phyloP scores from a whole-genome alignment of 139 green algal species.

The Chlorella ohadii region DNA sequence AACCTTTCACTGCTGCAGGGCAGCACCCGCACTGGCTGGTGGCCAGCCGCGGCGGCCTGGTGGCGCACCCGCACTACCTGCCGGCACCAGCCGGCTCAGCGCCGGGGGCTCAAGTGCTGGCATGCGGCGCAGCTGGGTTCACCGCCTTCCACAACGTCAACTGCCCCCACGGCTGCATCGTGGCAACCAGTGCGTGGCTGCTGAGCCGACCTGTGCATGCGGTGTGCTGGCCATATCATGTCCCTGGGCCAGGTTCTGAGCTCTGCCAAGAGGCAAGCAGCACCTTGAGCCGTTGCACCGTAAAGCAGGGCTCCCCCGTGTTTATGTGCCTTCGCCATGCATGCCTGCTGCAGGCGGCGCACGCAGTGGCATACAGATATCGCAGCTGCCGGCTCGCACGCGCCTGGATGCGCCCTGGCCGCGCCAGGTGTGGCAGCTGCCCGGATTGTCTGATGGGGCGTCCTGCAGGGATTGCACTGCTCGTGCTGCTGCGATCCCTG shows the following conservation, averaged over 20 bases:
- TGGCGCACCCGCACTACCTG: conserved; percentile 65
- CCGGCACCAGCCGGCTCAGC: not conserved
- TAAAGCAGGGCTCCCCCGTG: too few species aligned
- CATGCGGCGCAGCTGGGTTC: conserved; percentile 51
- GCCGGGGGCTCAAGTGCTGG: conserved; percentile 38
- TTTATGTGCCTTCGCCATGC: too few species aligned
- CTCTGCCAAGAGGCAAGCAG: too few species aligned
- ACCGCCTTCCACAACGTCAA: conserved; percentile 93
- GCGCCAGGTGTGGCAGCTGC: conserved; percentile 48
- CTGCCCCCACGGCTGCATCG: conserved; percentile 84
- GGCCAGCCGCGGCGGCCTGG: conserved; percentile 59
- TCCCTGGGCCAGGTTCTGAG: too few species aligned
- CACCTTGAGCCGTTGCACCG: too few species aligned
- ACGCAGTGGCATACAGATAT: conserved; percentile 70
- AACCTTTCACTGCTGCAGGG: too few species aligned
- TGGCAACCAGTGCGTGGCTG: conserved; percentile 13
- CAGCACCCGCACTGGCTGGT: conserved; percentile 79
- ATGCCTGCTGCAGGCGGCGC: conserved; percentile 12
- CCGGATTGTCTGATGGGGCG: too few species aligned
- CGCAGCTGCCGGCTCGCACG: conserved; percentile 73
- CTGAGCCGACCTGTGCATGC: too few species aligned
- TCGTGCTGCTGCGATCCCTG: not conserved
- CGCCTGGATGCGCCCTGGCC: conserved; percentile 83
- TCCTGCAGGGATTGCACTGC: too few species aligned
- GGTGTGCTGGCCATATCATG: too few species aligned